A percentile compares a stretch with the other conserved stretches of the same genome.
These are phyloP conservation scores for Nepenthes mirabilis DNA, from an alignment of 148 eudicot genomes.

Conservation along the genomic window DNA sequence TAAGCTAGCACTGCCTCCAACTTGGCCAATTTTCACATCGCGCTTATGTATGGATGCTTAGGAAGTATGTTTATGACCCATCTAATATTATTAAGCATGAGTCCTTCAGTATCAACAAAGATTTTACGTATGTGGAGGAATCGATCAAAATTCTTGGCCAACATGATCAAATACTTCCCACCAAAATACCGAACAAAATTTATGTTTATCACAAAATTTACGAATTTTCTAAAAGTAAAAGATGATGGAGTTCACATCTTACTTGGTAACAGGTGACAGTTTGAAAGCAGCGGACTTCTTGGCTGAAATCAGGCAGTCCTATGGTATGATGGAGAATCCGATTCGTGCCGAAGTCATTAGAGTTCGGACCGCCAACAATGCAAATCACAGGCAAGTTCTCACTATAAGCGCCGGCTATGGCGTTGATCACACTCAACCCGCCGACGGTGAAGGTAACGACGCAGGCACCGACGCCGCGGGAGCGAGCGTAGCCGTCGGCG, in stretches of 20 bases:
- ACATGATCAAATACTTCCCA: too few relatives aligned
- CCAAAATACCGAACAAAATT: too few relatives aligned
- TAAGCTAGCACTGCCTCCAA: too few relatives aligned
- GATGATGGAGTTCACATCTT: background rate
- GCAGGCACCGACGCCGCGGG: slow-evolving; percentile 76
- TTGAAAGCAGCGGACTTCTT: slow-evolving; percentile 71
- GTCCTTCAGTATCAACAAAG: too few relatives aligned
- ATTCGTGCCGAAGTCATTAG: slow-evolving; percentile 73
- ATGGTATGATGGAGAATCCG: slow-evolving; percentile 73
- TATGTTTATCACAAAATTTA: too few relatives aligned
- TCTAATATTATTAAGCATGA: too few relatives aligned
- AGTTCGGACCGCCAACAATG: slow-evolving; percentile 80
- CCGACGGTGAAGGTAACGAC: slow-evolving; percentile 87
- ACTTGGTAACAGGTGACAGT: slow-evolving; percentile 84
- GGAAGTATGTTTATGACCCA: too few relatives aligned
- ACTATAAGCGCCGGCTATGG: slow-evolving; percentile 79
- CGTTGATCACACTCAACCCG: slow-evolving; percentile 69
- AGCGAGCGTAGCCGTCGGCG: slow-evolving; percentile 75
- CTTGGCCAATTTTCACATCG: too few relatives aligned
- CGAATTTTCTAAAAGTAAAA: too few relatives aligned
- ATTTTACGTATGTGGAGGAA: too few relatives aligned
- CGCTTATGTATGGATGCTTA: too few relatives aligned
- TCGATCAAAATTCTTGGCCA: too few relatives aligned
- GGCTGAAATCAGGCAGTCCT: slow-evolving; percentile 72
- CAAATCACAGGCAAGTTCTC: slow-evolving; percentile 82